A percentile compares a stretch with the other conserved stretches of the same genome.
phyloP scores from a whole-genome alignment of 169 alveolate species.

The Babesia sp. region DNA sequence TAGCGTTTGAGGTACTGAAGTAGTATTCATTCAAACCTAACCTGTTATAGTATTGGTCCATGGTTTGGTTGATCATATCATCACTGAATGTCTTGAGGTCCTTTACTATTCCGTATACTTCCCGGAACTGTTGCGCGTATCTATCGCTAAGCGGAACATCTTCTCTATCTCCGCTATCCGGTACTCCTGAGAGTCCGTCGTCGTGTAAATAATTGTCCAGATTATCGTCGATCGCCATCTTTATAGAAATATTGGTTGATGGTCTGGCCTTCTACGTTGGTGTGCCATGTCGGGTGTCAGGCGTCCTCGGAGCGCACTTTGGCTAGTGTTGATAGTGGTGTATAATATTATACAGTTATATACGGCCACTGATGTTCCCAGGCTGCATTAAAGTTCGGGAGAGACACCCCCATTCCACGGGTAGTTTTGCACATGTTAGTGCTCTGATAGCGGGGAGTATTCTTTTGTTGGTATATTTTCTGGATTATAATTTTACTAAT shows the following conservation, averaged over 20 bases:
- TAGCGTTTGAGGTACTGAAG: slow-evolving; percentile 77
- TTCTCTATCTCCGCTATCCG: slow-evolving; percentile 4
- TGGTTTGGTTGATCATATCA: slow-evolving; percentile 64
- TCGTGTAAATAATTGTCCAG: slow-evolving; percentile 44
- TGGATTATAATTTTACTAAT: too few species aligned
- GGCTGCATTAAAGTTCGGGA: too few species aligned
- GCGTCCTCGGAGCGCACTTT: background rate
- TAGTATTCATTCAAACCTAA: slow-evolving; percentile 80
- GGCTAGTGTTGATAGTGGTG: too few species aligned
- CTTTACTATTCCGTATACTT: slow-evolving; percentile 50
- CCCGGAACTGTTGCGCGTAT: slow-evolving; percentile 48
- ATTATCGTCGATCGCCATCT: slow-evolving; percentile 4
- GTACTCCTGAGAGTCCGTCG: slow-evolving; percentile 50
- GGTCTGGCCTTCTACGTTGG: background rate
- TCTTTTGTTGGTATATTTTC: too few species aligned
- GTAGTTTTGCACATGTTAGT: too few species aligned
- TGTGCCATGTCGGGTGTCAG: background rate
- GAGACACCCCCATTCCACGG: too few species aligned
- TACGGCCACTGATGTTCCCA: too few species aligned
- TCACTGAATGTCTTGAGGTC: slow-evolving; percentile 56
- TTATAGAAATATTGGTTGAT: background rate
- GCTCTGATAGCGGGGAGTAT: too few species aligned
- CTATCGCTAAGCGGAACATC: slow-evolving; percentile 57
- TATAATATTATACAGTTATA: too few species aligned
- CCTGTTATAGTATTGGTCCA: slow-evolving; percentile 77